Base-by-base conservation (phyloP, 2,329 filamentous ascomycete genomes). In the Cladophialophora exuberans region DNA sequence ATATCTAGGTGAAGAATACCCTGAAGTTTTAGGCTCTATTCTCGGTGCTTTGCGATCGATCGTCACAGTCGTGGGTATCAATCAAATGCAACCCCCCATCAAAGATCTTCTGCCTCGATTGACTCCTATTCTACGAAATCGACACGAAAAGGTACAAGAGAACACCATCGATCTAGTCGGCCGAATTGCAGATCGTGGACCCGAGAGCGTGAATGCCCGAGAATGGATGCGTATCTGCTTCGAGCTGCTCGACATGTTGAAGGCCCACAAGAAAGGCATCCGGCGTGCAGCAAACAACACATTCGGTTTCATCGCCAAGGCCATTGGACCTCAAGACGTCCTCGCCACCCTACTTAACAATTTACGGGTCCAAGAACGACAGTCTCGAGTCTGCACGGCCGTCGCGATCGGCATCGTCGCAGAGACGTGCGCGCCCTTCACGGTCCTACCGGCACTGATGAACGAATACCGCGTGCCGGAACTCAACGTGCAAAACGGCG, bases 211-310 rank as follows among this genome's bases (percentile, higher is more conserved):
- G 70, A 96, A 96, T 69, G 92, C 94, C 11, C 85, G 94, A 67
- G 94, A 99, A 74, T 99, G 94, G 94, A 99, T 99, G 95, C 87
- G 94, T 70, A 99, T 99, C 71, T 99, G 94, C 76, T 99, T 99
- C 73, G 94, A 99, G 77, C 80, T 99, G 50, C 84, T 99, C 25
- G 94, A 99, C 75, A 99, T 99, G 94, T 83, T 99, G 67, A 99
- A 99, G 76, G 94, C 94, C 5, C 94, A 99, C 80, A 99, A 99
- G 77, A 99, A 99, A 81, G 95, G 94, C 62, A 99, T 99, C 65
- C 89, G 94, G 62, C 88, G 94, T 72, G 94, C 94, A 18, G 95
- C 94, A 65, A 99, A 99, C 83, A 99, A 99, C 79, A 99, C 94
- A 0, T 99, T 99, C 67, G 94, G 94, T 72, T 99, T 97, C 81